These are phyloP conservation scores for Euphorbia neoarborescens DNA, from an alignment of 441 rosid species.

Conservation along the genomic window DNA sequence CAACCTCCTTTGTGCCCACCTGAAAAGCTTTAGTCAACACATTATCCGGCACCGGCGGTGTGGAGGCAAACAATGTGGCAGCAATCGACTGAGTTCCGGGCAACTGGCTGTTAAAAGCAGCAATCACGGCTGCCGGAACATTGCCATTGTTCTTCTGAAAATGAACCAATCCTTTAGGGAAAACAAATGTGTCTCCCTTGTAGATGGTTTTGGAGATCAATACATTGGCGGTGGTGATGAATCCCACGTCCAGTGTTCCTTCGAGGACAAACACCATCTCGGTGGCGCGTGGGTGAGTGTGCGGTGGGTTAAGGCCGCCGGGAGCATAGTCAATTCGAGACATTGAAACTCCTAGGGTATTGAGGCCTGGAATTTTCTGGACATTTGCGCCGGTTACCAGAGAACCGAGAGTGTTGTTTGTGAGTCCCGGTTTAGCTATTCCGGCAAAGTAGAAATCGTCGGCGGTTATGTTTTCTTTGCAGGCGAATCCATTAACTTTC, in stretches of 20 bases:
- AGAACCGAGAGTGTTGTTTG: conserved; percentile 37
- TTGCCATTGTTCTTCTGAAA: conserved; percentile 38
- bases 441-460: conserved; percentile 39
- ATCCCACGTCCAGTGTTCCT: conserved; percentile 44
- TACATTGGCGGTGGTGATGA: conserved; percentile 42
- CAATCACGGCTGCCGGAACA: conserved; percentile 30
- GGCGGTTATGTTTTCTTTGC: conserved; percentile 31
- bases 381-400: conserved; percentile 37
- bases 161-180: conserved; percentile 49
- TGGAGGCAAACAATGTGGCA: conserved; percentile 33
- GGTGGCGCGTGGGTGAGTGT: conserved; percentile 54
- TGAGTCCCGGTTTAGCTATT: conserved; percentile 30
- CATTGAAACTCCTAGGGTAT: conserved; percentile 46
- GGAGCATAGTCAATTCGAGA: conserved; percentile 52
- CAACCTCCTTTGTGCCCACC: conserved; percentile 24
- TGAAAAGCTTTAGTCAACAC: conserved; percentile 43
- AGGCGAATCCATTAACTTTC: conserved; percentile 39
- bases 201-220: conserved; percentile 33
- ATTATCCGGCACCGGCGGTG: conserved; percentile 36
- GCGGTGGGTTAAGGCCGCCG: conserved; percentile 53
- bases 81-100: conserved; percentile 41
- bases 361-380: conserved; percentile 39
- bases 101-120: conserved; percentile 52
- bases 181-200: conserved; percentile 36
- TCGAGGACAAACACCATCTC: conserved; percentile 44